phyloP scores from a whole-genome alignment of 345 rosid species.

The Firmiana major region DNA sequence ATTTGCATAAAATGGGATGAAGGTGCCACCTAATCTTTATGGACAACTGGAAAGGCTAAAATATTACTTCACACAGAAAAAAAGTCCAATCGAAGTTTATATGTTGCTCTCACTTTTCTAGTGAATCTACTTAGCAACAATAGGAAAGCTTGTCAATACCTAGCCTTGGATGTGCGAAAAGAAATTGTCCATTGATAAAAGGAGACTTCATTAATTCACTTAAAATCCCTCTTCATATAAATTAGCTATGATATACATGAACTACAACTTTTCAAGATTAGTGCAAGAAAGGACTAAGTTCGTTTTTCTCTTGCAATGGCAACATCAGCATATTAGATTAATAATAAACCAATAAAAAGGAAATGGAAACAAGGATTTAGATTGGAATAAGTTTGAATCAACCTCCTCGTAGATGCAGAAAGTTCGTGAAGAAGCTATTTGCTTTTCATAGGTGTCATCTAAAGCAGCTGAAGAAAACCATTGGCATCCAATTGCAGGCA shows the following conservation, averaged over 20 bases:
- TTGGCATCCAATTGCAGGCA: constrained; percentile 69
- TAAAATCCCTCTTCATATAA: not conserved
- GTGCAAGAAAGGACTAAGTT: not conserved
- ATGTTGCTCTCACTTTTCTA: not conserved
- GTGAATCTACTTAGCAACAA: not conserved
- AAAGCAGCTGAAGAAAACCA: constrained; percentile 65
- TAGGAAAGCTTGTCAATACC: not conserved
- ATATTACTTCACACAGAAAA: not conserved
- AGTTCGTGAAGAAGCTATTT: constrained; percentile 73
- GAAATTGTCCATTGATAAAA: not conserved
- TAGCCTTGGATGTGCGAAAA: not conserved
- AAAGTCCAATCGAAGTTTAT: not conserved
- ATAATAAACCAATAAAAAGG: not conserved
- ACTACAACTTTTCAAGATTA: not conserved
- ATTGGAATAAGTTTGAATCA: constrained; percentile 10
- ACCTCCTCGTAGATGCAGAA: constrained; percentile 90
- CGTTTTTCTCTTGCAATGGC: not conserved
- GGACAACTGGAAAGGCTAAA: not conserved
- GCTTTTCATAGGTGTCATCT: constrained; percentile 41
- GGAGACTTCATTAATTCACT: not conserved
- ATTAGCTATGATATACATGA: not conserved
- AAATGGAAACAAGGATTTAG: not conserved
- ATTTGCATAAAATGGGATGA: too few species aligned
- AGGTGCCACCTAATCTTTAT: not conserved
- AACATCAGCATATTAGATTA: not conserved